Percentiles rank a stretch among this genome's conserved stretches.
Conservation (phyloP, 768 basidiomycete species). For the Collybiopsis confluens region DNA sequence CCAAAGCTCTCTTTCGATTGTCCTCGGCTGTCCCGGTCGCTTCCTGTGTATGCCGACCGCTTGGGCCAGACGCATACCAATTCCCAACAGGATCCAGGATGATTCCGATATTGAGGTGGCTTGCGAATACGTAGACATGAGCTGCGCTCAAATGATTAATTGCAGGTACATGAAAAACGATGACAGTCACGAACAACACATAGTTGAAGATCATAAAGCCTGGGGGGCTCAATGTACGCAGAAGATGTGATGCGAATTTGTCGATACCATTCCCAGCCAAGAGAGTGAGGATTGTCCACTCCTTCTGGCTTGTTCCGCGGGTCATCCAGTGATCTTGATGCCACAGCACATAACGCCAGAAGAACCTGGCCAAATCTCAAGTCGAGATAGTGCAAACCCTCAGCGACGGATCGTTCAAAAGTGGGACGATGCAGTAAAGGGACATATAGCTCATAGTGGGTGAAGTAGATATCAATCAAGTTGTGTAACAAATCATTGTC, state of each 20-base stretch:
- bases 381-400: constrained; percentile 48
- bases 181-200: constrained; percentile 60
- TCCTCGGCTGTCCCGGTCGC: constrained; percentile 2
- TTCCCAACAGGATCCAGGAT: constrained; percentile 59
- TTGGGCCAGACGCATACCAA: constrained; percentile 68
- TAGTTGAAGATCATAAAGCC: constrained; percentile 1
- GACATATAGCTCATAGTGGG: constrained; percentile 43
- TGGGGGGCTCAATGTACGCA: background rate
- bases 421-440: constrained; percentile 74
- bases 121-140: constrained; percentile 39
- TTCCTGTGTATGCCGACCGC: background rate
- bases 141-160: constrained; percentile 38
- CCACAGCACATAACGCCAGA: constrained; percentile 55
- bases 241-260: background rate
- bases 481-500: constrained; percentile 45
- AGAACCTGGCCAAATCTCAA: constrained; percentile 42
- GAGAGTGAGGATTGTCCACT: constrained; percentile 23
- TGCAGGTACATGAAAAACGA: too few species aligned
- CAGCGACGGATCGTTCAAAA: constrained; percentile 51
- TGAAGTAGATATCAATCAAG: constrained; percentile 67
- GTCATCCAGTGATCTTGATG: constrained; percentile 56
- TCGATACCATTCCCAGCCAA: background rate
- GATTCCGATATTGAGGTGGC: constrained; percentile 47
- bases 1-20: constrained; percentile 51
- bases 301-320: constrained; percentile 50